Conservation (phyloP, 805 yeast species). For the Yamadazyma akitaensis region DNA sequence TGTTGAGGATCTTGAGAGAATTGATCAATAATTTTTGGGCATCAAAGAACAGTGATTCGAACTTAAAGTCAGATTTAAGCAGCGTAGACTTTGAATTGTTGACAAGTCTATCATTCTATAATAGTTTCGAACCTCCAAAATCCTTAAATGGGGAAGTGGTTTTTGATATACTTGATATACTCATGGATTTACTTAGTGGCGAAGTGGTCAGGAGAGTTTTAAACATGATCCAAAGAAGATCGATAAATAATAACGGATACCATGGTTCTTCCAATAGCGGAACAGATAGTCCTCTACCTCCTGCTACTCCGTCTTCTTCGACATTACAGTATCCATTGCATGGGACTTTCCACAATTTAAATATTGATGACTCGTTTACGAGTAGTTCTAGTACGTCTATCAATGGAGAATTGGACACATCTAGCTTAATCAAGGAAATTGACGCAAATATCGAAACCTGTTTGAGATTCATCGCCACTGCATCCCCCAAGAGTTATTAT, state of each 20-base stretch:
- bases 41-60: slow-evolving; percentile 12
- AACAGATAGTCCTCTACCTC: background rate
- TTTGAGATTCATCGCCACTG: slow-evolving; percentile 32
- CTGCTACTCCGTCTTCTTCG: background rate
- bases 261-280: background rate
- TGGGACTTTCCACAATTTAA: background rate
- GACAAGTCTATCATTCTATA: slow-evolving; percentile 24
- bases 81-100: slow-evolving; percentile 13
- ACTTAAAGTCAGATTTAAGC: slow-evolving; percentile 6
- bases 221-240: slow-evolving; percentile 22
- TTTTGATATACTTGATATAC: slow-evolving; percentile 24
- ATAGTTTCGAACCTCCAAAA: slow-evolving; percentile 28
- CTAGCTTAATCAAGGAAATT: slow-evolving; percentile 20
- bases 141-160: slow-evolving; percentile 20
- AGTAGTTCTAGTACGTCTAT: background rate
- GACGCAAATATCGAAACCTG: slow-evolving; percentile 31
- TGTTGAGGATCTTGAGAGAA: slow-evolving; percentile 28
- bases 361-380: background rate
- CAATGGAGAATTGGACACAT: background rate
- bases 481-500: slow-evolving; percentile 34
- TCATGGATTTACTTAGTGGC: slow-evolving; percentile 28
- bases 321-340: background rate
- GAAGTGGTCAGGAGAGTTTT: slow-evolving; percentile 27
- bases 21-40: slow-evolving; percentile 31
- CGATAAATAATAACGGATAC: slow-evolving; percentile 12